phyloP scores from a whole-genome alignment of 805 yeast genomes.

The Ogataea dorogensis region DNA sequence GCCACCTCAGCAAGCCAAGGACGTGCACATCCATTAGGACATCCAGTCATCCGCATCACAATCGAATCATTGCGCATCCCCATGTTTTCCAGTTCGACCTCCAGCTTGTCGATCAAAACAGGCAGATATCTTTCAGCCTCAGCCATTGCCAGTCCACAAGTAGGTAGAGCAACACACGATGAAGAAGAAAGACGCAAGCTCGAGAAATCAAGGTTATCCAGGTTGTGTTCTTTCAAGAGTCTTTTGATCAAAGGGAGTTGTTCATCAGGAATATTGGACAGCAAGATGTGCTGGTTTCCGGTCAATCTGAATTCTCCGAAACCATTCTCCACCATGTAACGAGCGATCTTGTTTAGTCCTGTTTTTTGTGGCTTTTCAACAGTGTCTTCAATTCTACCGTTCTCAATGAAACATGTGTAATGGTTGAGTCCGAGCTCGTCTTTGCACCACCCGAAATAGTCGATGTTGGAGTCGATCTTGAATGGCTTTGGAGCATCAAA shows the following conservation, averaged over 20 bases:
- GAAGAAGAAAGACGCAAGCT: conserved; percentile 87
- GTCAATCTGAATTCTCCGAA: conserved; percentile 89
- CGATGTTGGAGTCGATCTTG: conserved; percentile 82
- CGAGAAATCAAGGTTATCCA: conserved; percentile 80
- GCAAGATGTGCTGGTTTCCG: conserved; percentile 89
- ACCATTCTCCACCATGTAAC: conserved; percentile 54
- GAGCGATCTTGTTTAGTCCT: conserved; percentile 79
- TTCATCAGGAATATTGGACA: conserved; percentile 69
- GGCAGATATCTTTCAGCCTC: conserved; percentile 95
- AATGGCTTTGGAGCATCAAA: conserved; percentile 70
- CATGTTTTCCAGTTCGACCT: conserved; percentile 81
- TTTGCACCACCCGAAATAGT: conserved; percentile 89
- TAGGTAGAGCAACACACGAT: conserved; percentile 97
- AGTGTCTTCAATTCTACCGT: conserved; percentile 94
- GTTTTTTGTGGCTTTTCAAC: conserved; percentile 86
- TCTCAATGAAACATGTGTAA: conserved; percentile 91
- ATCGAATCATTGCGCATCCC: conserved; percentile 93
- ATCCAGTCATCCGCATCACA: conserved; percentile 98
- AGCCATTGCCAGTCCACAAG: conserved; percentile 99
- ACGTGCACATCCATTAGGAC: conserved; percentile 98
- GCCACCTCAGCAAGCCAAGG: conserved; percentile 98
- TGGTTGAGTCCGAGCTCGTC: conserved; percentile 85
- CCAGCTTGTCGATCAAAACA: conserved; percentile 74
- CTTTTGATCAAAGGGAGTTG: conserved; percentile 62
- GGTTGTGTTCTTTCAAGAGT: conserved; percentile 66